Evolutionary conservation across 2,329 filamentous ascomycete genomes (phyloP), one percentile per base, ranked within the genome.

Genomic region (Curvularia sp.): DNA sequence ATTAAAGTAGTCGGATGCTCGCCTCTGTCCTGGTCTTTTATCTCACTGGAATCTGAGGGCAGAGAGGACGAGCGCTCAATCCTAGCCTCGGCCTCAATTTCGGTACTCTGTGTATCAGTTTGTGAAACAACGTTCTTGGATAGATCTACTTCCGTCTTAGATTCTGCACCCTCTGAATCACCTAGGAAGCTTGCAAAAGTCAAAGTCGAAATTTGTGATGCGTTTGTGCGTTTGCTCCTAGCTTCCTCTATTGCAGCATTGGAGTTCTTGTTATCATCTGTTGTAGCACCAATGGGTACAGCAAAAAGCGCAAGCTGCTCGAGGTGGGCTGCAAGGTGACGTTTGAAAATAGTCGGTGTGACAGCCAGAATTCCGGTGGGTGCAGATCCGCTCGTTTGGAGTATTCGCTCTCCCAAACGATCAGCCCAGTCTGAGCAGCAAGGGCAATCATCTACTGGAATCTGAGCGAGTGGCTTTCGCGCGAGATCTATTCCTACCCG

Each of bases 231-330:
- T 23, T 28, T 28, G 5, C 42, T 45, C 23, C 15, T 28, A 18
- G 42, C 15, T n/a, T 45, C 23, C 23, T 45, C 42, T 28, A 28
- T 28, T 10, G 23, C 42, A 28, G 23, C 42, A 45, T 28, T 45
- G 10, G 42, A 45, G 42, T 45, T 23, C 7, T 45, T 18, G 42
- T 28, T 18, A n/a, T 27, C 23, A 45, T 45, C 23, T n/a, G 42
- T 28, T n/a, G 42, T 12, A 45, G 42, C 25, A 8, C 7, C 23
- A 9, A 45, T 45, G 28, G 42, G 42, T 3, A 45, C 15, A 18
- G 42, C 42, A 12, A 45, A 45, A 28, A 45, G 42, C 15, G 42
- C 23, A 45, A 45, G 42, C 13, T 45, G 42, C 25, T 45, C 42
- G 8, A 45, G 42, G 23, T 45, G 42, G 42, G 23, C 23, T 18